These are phyloP conservation scores for Pedinophyceae sp. DNA, from an alignment of 139 green algal species.

Conservation along the genomic window DNA sequence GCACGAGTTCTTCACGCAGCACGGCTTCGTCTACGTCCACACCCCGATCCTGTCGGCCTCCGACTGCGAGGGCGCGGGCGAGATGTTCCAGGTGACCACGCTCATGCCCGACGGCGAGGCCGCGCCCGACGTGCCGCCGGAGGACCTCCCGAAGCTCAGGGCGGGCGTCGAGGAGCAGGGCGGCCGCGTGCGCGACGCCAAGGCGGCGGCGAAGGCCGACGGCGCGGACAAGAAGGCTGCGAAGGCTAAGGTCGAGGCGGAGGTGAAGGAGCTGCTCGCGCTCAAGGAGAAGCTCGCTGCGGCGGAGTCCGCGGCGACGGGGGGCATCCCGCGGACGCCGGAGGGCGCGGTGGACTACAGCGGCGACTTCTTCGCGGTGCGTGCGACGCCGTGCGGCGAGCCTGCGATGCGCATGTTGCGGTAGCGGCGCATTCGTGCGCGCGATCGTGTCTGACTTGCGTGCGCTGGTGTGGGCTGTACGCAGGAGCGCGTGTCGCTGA, in stretches of 20 bases:
- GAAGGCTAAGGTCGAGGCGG: slow-evolving; percentile 33
- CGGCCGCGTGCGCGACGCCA: background rate
- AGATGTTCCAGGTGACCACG: slow-evolving; percentile 91
- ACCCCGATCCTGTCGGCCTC: slow-evolving; percentile 87
- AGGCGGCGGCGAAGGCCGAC: slow-evolving; percentile 9
- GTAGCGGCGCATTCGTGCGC: too few relatives aligned
- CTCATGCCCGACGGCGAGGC: slow-evolving; percentile 20
- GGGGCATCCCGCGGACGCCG: slow-evolving; percentile 23
- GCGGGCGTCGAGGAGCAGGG: background rate
- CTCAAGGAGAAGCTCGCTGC: slow-evolving; percentile 50
- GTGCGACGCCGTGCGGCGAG: too few relatives aligned
- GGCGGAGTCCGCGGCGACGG: slow-evolving; percentile 29
- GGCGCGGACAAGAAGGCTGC: slow-evolving; percentile 11
- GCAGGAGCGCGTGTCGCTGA: slow-evolving; percentile 77
- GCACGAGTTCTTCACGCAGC: slow-evolving; percentile 79
- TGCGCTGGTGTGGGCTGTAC: too few relatives aligned
- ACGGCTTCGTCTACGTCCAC: slow-evolving; percentile 95
- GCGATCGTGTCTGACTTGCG: too few relatives aligned
- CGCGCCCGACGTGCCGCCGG: background rate
- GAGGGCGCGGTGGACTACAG: slow-evolving; percentile 63
- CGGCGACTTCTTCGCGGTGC: slow-evolving; percentile 93
- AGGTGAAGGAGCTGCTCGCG: slow-evolving; percentile 63
- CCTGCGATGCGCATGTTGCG: too few relatives aligned
- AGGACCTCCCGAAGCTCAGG: background rate
- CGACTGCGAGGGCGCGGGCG: slow-evolving; percentile 93